Evolutionary conservation across 2,329 filamentous ascomycete genomes (phyloP).

Genomic region (Lachnellula willkommii): DNA sequence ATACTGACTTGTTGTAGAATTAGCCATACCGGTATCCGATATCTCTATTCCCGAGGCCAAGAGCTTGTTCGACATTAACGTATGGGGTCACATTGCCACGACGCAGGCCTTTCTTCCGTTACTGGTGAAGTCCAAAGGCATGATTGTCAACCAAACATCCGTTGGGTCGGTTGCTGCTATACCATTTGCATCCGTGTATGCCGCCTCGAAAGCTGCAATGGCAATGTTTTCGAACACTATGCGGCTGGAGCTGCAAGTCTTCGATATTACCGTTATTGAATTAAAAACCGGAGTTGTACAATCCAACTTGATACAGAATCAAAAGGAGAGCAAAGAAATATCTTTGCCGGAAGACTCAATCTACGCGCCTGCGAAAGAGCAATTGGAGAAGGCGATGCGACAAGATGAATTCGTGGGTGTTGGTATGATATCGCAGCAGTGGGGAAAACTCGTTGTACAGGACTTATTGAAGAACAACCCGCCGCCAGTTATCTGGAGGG

Average conservation of each 20-base stretch:
- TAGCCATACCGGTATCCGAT: conserved; percentile 30
- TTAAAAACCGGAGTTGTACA: conserved; percentile 18
- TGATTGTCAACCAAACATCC: conserved; percentile 37
- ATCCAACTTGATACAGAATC: conserved; percentile 21
- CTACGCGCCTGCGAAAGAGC: conserved; percentile 10
- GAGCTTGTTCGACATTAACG: conserved; percentile 27
- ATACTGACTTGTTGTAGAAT: not conserved
- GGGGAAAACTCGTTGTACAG: conserved; percentile 12
- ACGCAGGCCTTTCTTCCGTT: conserved; percentile 25
- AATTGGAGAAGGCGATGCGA: conserved; percentile 10
- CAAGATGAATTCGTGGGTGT: conserved; percentile 2
- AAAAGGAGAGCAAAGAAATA: conserved; percentile 10
- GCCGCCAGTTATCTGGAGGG: conserved; percentile 12
- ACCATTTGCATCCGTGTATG: conserved; percentile 13
- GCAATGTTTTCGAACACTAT: conserved; percentile 16
- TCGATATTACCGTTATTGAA: conserved; percentile 21
- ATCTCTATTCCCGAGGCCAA: conserved; percentile 23
- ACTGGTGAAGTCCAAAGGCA: conserved; percentile 25
- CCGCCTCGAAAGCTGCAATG: conserved; percentile 18
- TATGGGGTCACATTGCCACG: conserved; percentile 26
- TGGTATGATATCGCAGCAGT: conserved; percentile 11
- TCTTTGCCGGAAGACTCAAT: not conserved
- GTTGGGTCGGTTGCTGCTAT: not conserved
- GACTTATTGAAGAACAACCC: conserved; percentile 13
- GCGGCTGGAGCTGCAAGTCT: conserved; percentile 17